These are phyloP conservation scores for Plasmodium blacklocki DNA, from an alignment of 169 alveolate genomes.

Conservation along the genomic window DNA sequence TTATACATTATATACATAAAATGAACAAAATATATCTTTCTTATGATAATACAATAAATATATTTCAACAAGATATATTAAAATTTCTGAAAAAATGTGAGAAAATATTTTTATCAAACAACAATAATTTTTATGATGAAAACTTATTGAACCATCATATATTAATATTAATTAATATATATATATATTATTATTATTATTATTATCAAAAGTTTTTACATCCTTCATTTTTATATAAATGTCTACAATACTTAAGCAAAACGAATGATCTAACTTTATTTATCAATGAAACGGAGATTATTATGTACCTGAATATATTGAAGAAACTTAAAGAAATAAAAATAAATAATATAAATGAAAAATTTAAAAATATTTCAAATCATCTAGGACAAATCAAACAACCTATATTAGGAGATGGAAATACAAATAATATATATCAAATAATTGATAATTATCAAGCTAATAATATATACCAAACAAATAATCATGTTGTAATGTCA, in stretches of 20 bases:
- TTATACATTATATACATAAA: conserved; percentile 30
- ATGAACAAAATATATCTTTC: conserved; percentile 10
- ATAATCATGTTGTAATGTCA: too few species aligned
- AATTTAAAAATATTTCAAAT: too few species aligned
- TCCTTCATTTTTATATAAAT: neutral
- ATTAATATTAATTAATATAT: conserved; percentile 26
- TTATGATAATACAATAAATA: neutral
- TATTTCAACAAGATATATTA: neutral
- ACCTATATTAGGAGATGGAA: too few species aligned
- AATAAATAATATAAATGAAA: neutral
- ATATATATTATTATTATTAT: conserved; percentile 8
- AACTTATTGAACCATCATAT: neutral
- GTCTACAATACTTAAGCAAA: neutral
- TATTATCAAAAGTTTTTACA: neutral
- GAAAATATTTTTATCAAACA: neutral
- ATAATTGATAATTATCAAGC: too few species aligned
- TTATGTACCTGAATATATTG: conserved; percentile 13
- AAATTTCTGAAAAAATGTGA: neutral
- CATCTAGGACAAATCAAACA: too few species aligned
- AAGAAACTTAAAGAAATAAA: conserved; percentile 1
- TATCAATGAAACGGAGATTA: conserved; percentile 24
- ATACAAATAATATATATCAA: too few species aligned
- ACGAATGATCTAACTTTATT: neutral
- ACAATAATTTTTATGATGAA: neutral
- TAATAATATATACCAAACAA: too few species aligned